These are phyloP conservation scores for Colletotrichum paranaense DNA, from an alignment of 2,329 filamentous ascomycete species.

Conservation along the genomic window DNA sequence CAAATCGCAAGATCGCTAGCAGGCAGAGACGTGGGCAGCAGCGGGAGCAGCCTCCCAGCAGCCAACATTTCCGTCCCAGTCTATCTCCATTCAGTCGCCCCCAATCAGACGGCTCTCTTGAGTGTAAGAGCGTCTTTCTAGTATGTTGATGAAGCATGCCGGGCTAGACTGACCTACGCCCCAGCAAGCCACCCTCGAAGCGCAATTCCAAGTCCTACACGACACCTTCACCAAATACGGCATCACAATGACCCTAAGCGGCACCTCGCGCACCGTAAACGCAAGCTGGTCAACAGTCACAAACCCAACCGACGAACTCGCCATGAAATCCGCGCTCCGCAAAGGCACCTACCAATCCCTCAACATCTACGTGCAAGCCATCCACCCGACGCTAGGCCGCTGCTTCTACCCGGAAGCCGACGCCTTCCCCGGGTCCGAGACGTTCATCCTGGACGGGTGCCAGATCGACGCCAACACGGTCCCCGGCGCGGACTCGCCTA, in stretches of 20 bases:
- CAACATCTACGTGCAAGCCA: constrained; percentile 54
- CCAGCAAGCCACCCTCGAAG: constrained; percentile 37
- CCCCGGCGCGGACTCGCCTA: constrained; percentile 27
- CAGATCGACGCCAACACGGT: constrained; percentile 34
- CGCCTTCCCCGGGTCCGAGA: constrained; percentile 3
- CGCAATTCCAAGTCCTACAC: constrained; percentile 42
- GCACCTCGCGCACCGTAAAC: constrained; percentile 46
- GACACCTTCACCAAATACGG: constrained; percentile 41
- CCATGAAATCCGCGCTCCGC: constrained; percentile 53
- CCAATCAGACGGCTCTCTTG: neutral
- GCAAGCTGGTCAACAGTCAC: constrained; percentile 38
- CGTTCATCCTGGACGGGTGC: constrained; percentile 37
- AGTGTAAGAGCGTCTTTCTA: neutral
- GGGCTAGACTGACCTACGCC: neutral
- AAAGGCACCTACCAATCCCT: constrained; percentile 50
- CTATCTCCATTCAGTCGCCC: neutral
- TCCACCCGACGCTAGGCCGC: constrained; percentile 50
- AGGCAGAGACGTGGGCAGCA: no score
- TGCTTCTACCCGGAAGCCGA: constrained; percentile 50
- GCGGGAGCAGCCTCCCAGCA: neutral
- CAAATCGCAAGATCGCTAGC: neutral
- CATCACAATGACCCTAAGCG: constrained; percentile 43
- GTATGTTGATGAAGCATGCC: no score
- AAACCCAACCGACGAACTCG: constrained; percentile 42
- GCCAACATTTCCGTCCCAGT: neutral